Evolutionary conservation across 495 filamentous ascomycete species (phyloP).

Genomic region (Talaromyces stipitatus): DNA sequence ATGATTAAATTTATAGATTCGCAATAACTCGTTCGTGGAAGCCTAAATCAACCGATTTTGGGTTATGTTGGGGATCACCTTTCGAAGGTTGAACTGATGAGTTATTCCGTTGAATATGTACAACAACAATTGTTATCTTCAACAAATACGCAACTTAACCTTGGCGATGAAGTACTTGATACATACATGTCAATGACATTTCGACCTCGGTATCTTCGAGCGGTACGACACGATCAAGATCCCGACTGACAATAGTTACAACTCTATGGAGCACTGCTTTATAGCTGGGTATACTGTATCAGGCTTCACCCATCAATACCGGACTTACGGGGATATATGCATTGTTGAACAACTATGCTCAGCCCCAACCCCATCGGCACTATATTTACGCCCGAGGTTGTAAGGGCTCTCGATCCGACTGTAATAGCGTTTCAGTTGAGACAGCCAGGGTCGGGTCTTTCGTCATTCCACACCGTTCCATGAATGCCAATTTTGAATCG

Average conservation of each 20-base stretch:
- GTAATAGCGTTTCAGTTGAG: background rate
- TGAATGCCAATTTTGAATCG: no score
- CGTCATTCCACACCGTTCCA: background rate
- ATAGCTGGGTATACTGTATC: background rate
- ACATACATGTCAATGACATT: no score
- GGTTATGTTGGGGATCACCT: background rate
- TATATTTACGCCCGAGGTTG: background rate
- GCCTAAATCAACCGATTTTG: background rate
- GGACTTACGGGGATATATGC: background rate
- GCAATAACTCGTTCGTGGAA: no score
- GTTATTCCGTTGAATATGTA: background rate
- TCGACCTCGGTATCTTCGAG: background rate
- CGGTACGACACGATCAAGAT: no score
- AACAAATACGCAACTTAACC: background rate
- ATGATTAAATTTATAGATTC: no score
- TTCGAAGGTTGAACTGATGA: background rate
- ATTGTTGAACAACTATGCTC: background rate
- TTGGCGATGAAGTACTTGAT: background rate
- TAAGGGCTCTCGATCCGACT: background rate
- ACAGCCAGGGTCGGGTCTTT: background rate
- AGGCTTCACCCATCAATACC: background rate
- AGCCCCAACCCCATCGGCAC: background rate
- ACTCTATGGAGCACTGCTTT: background rate
- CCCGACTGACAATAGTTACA: no score
- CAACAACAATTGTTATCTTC: background rate